phyloP scores from a whole-genome alignment of 164 flowering plant species.

The Chimonanthus praecox region DNA sequence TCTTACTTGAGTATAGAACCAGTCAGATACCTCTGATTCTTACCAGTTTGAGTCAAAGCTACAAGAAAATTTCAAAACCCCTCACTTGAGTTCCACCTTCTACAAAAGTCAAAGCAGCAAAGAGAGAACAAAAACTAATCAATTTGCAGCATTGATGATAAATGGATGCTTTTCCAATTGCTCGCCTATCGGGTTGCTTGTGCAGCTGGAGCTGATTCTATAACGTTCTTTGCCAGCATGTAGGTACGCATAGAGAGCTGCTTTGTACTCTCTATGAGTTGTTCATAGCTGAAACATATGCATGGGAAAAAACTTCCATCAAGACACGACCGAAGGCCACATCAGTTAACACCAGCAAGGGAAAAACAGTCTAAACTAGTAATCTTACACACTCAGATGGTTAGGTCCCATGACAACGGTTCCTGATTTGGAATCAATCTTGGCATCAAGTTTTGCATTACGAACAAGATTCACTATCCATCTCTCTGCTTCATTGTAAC shows the following conservation, averaged over 20 bases:
- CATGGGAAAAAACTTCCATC: not conserved
- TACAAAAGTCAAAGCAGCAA: too few species aligned
- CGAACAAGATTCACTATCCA: constrained; percentile 93
- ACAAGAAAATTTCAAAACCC: too few species aligned
- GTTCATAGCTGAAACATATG: not conserved
- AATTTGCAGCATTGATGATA: too few species aligned
- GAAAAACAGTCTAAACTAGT: not conserved
- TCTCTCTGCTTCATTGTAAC: constrained; percentile 87
- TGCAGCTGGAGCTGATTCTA: not conserved
- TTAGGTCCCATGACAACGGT: constrained; percentile 82
- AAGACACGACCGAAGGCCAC: not conserved
- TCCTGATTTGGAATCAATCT: constrained; percentile 75
- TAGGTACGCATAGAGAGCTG: constrained; percentile 1
- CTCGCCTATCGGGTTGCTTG: not conserved
- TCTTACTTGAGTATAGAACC: too few species aligned
- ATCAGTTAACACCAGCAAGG: not conserved
- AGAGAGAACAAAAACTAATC: too few species aligned
- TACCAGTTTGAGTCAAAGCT: too few species aligned
- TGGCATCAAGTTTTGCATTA: constrained; percentile 84
- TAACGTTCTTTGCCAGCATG: not conserved
- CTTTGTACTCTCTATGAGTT: not conserved
- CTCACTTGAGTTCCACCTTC: too few species aligned
- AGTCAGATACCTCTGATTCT: too few species aligned
- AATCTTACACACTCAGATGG: constrained; percentile 76
- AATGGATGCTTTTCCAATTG: not conserved